Percentiles rank a stretch among this genome's conserved stretches.
Evolutionary conservation across 2,329 filamentous ascomycete species (phyloP).

Genomic region (Xylariaceae sp.): DNA sequence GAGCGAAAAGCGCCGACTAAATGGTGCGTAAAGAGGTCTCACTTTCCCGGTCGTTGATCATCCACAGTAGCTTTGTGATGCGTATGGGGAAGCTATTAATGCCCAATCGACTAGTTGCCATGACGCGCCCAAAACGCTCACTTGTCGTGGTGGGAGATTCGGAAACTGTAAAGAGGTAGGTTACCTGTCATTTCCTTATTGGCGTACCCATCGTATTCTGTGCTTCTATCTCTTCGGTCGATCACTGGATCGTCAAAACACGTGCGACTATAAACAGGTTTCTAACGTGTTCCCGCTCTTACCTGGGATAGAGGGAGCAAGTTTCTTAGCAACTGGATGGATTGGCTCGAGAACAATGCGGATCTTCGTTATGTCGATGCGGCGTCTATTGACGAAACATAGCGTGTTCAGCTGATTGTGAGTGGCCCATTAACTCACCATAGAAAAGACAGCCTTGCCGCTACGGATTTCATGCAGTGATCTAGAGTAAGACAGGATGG

Average conservation of each 20-base stretch:
- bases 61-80: background rate
- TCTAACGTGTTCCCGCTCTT: constrained; percentile 15
- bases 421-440: constrained; percentile 4
- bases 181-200: constrained; percentile 37
- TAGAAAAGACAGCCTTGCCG: constrained; percentile 9
- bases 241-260: constrained; percentile 16
- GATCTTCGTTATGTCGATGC: constrained; percentile 88
- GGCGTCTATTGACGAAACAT: constrained; percentile 35
- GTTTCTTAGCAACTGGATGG: constrained; percentile 92
- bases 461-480: constrained; percentile 16
- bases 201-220: constrained; percentile 17
- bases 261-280: constrained; percentile 4
- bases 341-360: constrained; percentile 84
- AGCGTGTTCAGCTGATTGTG: constrained; percentile 19
- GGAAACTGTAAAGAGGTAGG: constrained; percentile 87
- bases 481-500: background rate
- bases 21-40: constrained; percentile 65
- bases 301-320: constrained; percentile 69
- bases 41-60: background rate
- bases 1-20: constrained; percentile 87
- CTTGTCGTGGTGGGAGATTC: constrained; percentile 92
- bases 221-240: background rate
- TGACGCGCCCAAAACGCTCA: constrained; percentile 92
- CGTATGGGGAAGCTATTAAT: background rate
- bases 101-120: constrained; percentile 72